These are phyloP conservation scores for Verticillium albo-atrum DNA, from an alignment of 2,329 filamentous ascomycete genomes.

Conservation along the genomic window DNA sequence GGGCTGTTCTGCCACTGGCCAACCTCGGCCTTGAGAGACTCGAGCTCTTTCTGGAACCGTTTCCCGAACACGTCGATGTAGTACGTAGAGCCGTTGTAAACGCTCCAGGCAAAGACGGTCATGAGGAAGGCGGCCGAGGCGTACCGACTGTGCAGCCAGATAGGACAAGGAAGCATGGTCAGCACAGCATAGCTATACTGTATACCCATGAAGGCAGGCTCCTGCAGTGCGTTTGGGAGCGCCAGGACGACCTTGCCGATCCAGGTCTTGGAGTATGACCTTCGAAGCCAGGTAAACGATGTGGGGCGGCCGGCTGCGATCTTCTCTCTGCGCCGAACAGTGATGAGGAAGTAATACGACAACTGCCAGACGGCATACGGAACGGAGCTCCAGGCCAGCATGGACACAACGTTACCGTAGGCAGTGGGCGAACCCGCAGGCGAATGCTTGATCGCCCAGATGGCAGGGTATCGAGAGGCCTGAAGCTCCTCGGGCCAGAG, in stretches of 20 bases:
- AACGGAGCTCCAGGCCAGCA: slow-evolving; percentile 91
- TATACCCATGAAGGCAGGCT: slow-evolving; percentile 91
- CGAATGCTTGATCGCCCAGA: slow-evolving; percentile 72
- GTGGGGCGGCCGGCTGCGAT: slow-evolving; percentile 94
- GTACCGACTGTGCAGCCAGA: slow-evolving; percentile 91
- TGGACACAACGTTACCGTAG: slow-evolving; percentile 71
- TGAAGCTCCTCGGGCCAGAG: slow-evolving; percentile 65
- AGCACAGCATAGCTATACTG: slow-evolving; percentile 87
- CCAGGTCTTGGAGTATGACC: slow-evolving; percentile 84
- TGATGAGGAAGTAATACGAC: slow-evolving; percentile 90
- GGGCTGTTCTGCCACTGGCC: slow-evolving; percentile 74
- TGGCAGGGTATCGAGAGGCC: slow-evolving; percentile 71
- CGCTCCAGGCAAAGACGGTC: slow-evolving; percentile 85
- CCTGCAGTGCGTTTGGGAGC: slow-evolving; percentile 72
- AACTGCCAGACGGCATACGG: slow-evolving; percentile 94
- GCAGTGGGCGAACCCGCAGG: slow-evolving; percentile 69
- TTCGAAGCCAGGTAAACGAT: slow-evolving; percentile 94
- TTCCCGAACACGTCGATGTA: slow-evolving; percentile 99
- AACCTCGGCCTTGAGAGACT: slow-evolving; percentile 83
- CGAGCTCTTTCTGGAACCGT: slow-evolving; percentile 92
- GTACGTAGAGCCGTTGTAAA: slow-evolving; percentile 95
- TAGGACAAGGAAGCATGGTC: slow-evolving; percentile 89
- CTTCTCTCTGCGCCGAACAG: slow-evolving; percentile 88
- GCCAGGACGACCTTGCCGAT: slow-evolving; percentile 81
- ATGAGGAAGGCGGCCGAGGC: slow-evolving; percentile 73